A percentile compares a stretch with the other conserved stretches of the same genome.
Conservation (phyloP, 352 stramenopile genomes). For the Globisporangium cylindrosporum region DNA sequence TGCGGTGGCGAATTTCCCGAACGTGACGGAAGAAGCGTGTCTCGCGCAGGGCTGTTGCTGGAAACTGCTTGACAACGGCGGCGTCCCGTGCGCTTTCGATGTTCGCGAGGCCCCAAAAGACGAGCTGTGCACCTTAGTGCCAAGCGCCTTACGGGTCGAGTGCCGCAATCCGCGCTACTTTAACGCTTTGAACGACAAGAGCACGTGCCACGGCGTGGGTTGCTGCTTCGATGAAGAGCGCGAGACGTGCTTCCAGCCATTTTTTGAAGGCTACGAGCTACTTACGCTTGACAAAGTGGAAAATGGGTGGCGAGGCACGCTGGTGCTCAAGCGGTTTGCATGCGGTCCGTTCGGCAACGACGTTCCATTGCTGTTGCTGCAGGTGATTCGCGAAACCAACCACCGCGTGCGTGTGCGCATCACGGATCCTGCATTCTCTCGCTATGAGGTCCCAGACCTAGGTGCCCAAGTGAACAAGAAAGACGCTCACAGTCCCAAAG, state of each 20-base stretch:
- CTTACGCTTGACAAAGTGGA: conserved; percentile 51
- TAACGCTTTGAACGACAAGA: conserved; percentile 24
- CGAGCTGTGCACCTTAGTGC: conserved; percentile 33
- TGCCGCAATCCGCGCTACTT: conserved; percentile 76
- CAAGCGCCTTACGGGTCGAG: conserved; percentile 42
- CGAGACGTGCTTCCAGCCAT: conserved; percentile 63
- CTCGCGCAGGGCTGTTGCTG: conserved; percentile 84
- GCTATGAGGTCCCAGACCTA: conserved; percentile 70
- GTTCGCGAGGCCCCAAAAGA: conserved; percentile 16
- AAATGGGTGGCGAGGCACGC: conserved; percentile 49
- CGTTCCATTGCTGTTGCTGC: conserved; percentile 51
- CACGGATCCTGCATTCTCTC: conserved; percentile 65
- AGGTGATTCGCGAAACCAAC: conserved; percentile 52
- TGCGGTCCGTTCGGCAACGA: conserved; percentile 80
- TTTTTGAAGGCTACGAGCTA: conserved; percentile 67
- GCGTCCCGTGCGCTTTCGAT: conserved; percentile 66
- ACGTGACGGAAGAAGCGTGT: conserved; percentile 74
- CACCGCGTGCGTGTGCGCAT: conserved; percentile 71
- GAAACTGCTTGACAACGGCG: conserved; percentile 54
- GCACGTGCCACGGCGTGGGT: conserved; percentile 45
- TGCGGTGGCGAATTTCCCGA: conserved; percentile 50
- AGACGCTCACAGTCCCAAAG: not conserved
- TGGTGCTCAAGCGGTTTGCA: conserved; percentile 41
- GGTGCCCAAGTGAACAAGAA: conserved; percentile 2
- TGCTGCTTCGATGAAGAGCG: conserved; percentile 66